Conservation (phyloP, 2,329 filamentous ascomycete species). For the Colletotrichum sp. region DNA sequence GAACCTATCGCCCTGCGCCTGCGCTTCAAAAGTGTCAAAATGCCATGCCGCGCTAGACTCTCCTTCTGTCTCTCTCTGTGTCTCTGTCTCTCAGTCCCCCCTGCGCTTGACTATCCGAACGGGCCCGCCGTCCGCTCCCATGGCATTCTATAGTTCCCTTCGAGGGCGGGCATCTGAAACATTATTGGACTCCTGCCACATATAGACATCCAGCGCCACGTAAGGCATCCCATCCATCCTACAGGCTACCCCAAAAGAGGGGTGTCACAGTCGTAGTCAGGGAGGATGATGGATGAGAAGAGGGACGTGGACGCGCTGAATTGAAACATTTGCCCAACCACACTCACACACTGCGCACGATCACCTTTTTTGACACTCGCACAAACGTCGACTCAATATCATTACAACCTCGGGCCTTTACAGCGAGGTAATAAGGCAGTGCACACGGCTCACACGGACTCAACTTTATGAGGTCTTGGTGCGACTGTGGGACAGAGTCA, state of each 20-base stretch:
- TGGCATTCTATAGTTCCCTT: background rate
- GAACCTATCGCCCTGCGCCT: background rate
- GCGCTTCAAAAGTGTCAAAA: background rate
- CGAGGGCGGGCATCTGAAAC: background rate
- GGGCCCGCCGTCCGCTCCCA: background rate
- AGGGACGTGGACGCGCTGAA: background rate
- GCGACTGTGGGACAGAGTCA: background rate
- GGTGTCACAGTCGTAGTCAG: background rate
- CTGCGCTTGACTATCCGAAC: background rate
- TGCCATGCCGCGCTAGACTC: background rate
- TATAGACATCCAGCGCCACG: background rate
- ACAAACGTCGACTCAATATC: background rate
- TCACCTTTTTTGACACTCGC: background rate
- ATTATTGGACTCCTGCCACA: background rate
- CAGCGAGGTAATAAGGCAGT: background rate
- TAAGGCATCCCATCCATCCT: background rate
- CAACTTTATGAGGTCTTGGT: background rate
- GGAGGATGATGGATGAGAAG: background rate
- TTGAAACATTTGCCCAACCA: conserved; percentile 19
- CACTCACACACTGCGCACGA: conserved; percentile 2
- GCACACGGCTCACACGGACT: background rate
- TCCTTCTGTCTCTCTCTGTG: background rate
- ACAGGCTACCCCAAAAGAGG: background rate
- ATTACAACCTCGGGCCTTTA: background rate
- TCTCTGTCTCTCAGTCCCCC: background rate